Evolutionary conservation across 148 eudicot species (phyloP).

Genomic region (Camellia japonica): DNA sequence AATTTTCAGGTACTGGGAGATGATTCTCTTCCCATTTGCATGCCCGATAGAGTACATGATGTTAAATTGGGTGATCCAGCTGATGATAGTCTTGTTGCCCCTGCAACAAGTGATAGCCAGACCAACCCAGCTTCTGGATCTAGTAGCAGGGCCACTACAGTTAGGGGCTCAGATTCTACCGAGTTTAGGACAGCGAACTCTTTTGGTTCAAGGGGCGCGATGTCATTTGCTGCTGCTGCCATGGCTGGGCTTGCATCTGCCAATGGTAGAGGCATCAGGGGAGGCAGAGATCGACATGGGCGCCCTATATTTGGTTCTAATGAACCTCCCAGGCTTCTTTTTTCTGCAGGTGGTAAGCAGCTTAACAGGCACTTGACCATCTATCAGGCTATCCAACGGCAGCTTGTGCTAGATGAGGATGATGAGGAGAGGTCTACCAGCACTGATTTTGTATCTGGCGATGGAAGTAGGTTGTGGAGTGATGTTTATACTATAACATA

Average conservation of each 20-base stretch:
- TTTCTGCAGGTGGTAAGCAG: conserved; percentile 88
- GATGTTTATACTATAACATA: conserved; percentile 84
- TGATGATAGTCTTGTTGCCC: conserved; percentile 50
- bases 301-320: conserved; percentile 57
- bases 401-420: conserved; percentile 80
- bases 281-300: conserved; percentile 71
- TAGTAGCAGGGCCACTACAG: conserved; percentile 60
- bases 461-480: conserved; percentile 84
- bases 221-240: conserved; percentile 99
- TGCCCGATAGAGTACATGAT: conserved; percentile 89
- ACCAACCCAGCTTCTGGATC: conserved; percentile 68
- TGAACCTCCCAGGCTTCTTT: conserved; percentile 69
- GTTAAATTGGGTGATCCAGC: conserved; percentile 78
- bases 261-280: conserved; percentile 75
- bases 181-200: conserved; percentile 66
- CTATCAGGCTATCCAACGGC: conserved; percentile 91
- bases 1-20: conserved; percentile 64
- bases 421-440: conserved; percentile 71
- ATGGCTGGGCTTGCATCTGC: conserved; percentile 94
- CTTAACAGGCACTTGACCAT: conserved; percentile 78
- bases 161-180: conserved; percentile 51
- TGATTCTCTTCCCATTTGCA: conserved; percentile 73
- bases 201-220: conserved; percentile 87
- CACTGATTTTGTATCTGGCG: conserved; percentile 62
- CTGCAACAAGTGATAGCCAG: conserved; percentile 60